Evolutionary conservation across 2,329 filamentous ascomycete genomes (phyloP), one percentile per base, ranked within the genome.

Genomic region (Didymella glomerata): DNA sequence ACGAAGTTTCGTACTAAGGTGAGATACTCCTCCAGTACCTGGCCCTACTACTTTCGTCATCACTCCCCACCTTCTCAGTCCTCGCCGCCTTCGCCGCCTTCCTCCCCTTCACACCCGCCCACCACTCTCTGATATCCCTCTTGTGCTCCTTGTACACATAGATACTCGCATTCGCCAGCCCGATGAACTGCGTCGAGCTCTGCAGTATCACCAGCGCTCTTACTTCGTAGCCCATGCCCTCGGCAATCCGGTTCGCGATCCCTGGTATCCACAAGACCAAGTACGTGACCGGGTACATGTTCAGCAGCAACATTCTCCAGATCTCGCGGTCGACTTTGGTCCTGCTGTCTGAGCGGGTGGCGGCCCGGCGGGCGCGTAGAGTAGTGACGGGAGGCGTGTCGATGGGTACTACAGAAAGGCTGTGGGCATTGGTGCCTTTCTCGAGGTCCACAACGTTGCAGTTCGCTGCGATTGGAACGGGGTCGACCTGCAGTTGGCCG

Each of bases 191-290:
- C 18, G 68, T 69, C 1, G 57, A 63, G 28, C 58, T 60, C 45
- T 68, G 64, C 30, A 67, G 13, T 9, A 69, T 54, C 10, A 47
- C 36, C 22, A 70, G 30, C 5, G 45, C 48, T 2, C 52, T 42
- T 1, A 61, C 48, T 1, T 48, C 14, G 13, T 61, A 45, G 9
- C 68, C 68, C 32, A 61, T 49, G 6, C 57, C 64, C 44, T 69
- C 68, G 1, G 62, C 60, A 6, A 70, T 44, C 16, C 67, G 66
- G 42, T 67, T 68, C 9, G 59, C 48, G 10, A 76, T 76, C 9
- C 73, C 74, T 0, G 74, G 74, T 5, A 72, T 59, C 73, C 74
- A 76, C 2, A 76, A 65, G 2, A 75, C 61, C 30, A 76, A 65
- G 54, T 76, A 77, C 1, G 70, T 58, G 14, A 75, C 62, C 1